Percentiles rank a stretch among this genome's conserved stretches.
These are phyloP conservation scores for Arachis hypogaea DNA, from an alignment of 306 rosid genomes.

Conservation along the genomic window DNA sequence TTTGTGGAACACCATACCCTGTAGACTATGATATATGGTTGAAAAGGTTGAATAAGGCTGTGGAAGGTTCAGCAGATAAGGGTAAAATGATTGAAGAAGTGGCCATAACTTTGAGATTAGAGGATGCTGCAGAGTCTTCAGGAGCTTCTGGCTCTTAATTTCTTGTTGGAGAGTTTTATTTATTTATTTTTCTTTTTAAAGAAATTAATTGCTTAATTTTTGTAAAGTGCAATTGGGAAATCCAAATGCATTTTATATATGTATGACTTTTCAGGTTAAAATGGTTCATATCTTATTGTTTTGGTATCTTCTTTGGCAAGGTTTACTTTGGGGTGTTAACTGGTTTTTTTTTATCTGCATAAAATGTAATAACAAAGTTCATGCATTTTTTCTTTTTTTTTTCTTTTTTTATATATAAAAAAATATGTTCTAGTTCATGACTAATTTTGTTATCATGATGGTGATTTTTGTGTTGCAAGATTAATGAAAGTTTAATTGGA, in stretches of 20 bases:
- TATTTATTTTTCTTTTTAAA: no score
- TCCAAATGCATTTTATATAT: constrained; percentile 43
- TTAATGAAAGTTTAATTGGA: not conserved
- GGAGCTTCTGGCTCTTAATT: constrained; percentile 69
- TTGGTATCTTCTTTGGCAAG: constrained; percentile 35
- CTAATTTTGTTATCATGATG: no score
- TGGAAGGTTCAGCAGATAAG: constrained; percentile 64
- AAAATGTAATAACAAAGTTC: constrained; percentile 29
- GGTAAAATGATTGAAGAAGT: constrained; percentile 82
- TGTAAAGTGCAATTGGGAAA: constrained; percentile 48
- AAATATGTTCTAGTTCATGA: no score
- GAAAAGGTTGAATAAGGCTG: constrained; percentile 72
- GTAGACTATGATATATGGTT: constrained; percentile 88
- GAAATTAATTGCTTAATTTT: constrained; percentile 30
- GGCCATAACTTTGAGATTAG: constrained; percentile 60
- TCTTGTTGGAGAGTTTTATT: constrained; percentile 29
- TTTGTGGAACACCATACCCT: constrained; percentile 89
- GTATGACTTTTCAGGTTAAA: constrained; percentile 26
- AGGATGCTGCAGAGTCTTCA: constrained; percentile 81
- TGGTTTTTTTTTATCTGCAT: constrained; percentile 30
- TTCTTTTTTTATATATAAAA: no score
- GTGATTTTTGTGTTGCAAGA: not conserved
- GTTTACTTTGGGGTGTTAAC: constrained; percentile 40
- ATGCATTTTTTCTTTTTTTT: not conserved
- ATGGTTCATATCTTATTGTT: constrained; percentile 28